Evolutionary conservation across 2,329 filamentous ascomycete genomes (phyloP).

Genomic region (Uncinocarpus reesii): DNA sequence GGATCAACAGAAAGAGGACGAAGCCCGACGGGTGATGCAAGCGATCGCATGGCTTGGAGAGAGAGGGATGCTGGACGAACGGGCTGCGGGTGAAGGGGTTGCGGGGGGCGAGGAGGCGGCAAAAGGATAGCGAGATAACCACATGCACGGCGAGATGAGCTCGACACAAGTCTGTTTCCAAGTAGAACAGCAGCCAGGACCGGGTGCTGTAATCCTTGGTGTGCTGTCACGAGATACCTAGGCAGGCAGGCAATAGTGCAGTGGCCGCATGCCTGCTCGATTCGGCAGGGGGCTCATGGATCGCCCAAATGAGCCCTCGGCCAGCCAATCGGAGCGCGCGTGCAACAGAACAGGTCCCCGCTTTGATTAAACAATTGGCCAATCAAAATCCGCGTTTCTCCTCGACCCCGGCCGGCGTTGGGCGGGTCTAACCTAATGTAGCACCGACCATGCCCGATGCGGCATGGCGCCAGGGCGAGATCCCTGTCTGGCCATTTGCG

Average conservation of each 20-base stretch:
- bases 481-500: neutral
- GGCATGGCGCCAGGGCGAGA: neutral
- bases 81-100: slow-evolving; percentile 13
- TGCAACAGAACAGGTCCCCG: too few species aligned
- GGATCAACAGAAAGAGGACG: slow-evolving; percentile 35
- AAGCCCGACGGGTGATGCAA: slow-evolving; percentile 34
- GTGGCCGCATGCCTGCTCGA: neutral
- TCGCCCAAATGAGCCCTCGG: neutral
- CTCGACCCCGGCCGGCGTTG: neutral
- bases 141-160: slow-evolving; percentile 2
- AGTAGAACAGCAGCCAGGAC: slow-evolving; percentile 1
- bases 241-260: neutral
- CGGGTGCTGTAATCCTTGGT: neutral
- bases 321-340: neutral
- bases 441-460: neutral
- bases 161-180: neutral
- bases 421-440: neutral
- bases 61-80: slow-evolving; percentile 30
- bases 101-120: neutral
- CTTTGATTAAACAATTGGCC: neutral
- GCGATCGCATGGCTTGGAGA: slow-evolving; percentile 36
- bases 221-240: neutral
- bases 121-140: too few species aligned
- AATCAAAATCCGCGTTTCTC: slow-evolving; percentile 9
- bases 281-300: neutral